These are phyloP conservation scores for Pichia sp. DNA, from an alignment of 1,139 yeast genomes.

Conservation along the genomic window DNA sequence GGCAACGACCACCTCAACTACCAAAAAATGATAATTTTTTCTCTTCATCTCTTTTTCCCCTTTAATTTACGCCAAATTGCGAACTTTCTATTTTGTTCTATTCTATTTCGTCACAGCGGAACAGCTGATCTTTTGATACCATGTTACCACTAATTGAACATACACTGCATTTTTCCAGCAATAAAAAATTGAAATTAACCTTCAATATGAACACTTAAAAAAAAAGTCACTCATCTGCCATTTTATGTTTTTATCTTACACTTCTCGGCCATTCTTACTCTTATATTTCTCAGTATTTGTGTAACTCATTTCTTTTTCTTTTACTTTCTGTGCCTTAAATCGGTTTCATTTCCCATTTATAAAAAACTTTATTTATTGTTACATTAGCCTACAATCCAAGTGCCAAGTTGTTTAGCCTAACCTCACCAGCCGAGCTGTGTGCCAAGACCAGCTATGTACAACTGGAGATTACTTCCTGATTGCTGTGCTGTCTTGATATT, in stretches of 20 bases:
- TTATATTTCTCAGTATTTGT: neutral
- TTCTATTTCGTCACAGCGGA: neutral
- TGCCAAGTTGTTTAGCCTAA: neutral
- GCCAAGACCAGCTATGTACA: conserved; percentile 7
- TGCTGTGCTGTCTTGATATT: neutral
- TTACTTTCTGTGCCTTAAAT: neutral
- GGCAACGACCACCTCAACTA: neutral
- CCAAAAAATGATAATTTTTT: neutral
- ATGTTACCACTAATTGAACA: neutral
- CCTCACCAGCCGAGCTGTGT: conserved; percentile 7
- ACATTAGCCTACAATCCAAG: neutral
- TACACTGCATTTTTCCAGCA: neutral
- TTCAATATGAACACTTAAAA: too few relatives aligned
- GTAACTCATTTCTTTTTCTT: too few relatives aligned
- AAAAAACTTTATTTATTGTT: neutral
- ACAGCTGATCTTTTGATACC: neutral
- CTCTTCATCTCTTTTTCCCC: neutral
- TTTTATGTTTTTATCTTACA: neutral
- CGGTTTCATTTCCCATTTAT: neutral
- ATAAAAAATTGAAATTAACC: neutral
- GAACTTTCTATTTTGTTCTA: neutral
- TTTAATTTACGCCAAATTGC: too few relatives aligned
- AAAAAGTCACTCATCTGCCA: too few relatives aligned
- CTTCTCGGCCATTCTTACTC: neutral
- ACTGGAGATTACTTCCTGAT: conserved; percentile 1